These are phyloP conservation scores for Fraxinus albicans DNA, from an alignment of 305 asterid species.

Conservation along the genomic window DNA sequence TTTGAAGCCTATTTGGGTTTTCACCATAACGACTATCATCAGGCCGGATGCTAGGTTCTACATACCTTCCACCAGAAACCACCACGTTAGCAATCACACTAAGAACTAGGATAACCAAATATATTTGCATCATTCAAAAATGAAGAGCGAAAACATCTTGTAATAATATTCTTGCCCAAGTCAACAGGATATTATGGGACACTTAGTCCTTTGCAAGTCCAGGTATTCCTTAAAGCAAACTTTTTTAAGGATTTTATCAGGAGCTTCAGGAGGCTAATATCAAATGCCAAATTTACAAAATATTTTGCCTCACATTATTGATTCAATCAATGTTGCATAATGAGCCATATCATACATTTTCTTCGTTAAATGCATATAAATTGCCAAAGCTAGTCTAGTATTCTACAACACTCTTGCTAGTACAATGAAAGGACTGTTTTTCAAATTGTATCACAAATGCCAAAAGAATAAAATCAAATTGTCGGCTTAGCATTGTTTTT, in stretches of 20 bases:
- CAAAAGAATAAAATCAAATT: neutral
- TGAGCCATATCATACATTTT: neutral
- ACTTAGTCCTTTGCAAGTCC: neutral
- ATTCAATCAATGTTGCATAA: neutral
- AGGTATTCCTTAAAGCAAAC: neutral
- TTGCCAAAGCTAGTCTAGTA: neutral
- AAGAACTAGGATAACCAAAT: slow-evolving; percentile 10
- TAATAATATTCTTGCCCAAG: neutral
- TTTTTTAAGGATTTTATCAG: neutral
- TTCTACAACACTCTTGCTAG: neutral
- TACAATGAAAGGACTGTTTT: neutral
- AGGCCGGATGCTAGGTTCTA: slow-evolving; percentile 95
- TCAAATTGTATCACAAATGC: neutral
- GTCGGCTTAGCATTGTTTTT: neutral
- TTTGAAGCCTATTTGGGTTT: slow-evolving; percentile 98
- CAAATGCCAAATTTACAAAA: neutral
- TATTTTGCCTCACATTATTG: slow-evolving; percentile 6
- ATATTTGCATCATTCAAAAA: neutral
- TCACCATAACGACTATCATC: slow-evolving; percentile 99
- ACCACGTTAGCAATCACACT: slow-evolving; percentile 34
- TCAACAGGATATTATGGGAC: neutral
- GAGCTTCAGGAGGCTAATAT: neutral
- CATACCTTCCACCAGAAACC: slow-evolving; percentile 71
- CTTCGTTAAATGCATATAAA: neutral
- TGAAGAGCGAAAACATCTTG: neutral